phyloP scores from a whole-genome alignment of 1,139 yeast genomes.

The Geotrichum australiense region DNA sequence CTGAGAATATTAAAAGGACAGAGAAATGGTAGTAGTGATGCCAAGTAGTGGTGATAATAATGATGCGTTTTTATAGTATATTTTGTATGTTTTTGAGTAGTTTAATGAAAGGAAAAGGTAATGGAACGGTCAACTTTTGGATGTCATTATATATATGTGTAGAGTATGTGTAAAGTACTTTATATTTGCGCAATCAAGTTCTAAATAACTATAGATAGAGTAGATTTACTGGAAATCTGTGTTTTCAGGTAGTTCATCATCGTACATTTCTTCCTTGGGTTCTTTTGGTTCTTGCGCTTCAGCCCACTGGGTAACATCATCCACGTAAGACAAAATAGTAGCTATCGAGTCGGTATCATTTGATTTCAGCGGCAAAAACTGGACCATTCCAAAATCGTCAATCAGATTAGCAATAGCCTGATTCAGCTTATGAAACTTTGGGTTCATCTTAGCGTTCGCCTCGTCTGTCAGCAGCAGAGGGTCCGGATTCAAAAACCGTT shows the following conservation, averaged over 20 bases:
- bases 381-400: constrained; percentile 98
- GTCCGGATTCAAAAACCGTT: constrained; percentile 85
- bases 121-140: too few species aligned
- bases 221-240: constrained; percentile 4
- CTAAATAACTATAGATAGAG: not conserved
- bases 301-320: constrained; percentile 96
- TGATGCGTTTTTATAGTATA: not conserved
- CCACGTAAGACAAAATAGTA: constrained; percentile 83
- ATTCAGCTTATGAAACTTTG: constrained; percentile 68
- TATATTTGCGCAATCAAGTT: not conserved
- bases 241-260: constrained; percentile 17
- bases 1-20: constrained; percentile 47
- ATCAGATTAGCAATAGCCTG: constrained; percentile 71
- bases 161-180: not conserved
- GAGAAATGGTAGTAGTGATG: constrained; percentile 12
- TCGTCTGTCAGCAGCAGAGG: constrained; percentile 61
- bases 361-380: constrained; percentile 84
- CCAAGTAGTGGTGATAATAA: not conserved
- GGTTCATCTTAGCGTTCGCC: constrained; percentile 51
- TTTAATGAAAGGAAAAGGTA: not conserved
- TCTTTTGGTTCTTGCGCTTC: constrained; percentile 96
- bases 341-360: constrained; percentile 72
- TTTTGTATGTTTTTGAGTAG: not conserved
- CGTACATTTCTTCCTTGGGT: constrained; percentile 70
- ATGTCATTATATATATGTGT: not conserved